Conservation (phyloP, 2,329 filamentous ascomycete genomes). For the Karstenula rhodostoma region DNA sequence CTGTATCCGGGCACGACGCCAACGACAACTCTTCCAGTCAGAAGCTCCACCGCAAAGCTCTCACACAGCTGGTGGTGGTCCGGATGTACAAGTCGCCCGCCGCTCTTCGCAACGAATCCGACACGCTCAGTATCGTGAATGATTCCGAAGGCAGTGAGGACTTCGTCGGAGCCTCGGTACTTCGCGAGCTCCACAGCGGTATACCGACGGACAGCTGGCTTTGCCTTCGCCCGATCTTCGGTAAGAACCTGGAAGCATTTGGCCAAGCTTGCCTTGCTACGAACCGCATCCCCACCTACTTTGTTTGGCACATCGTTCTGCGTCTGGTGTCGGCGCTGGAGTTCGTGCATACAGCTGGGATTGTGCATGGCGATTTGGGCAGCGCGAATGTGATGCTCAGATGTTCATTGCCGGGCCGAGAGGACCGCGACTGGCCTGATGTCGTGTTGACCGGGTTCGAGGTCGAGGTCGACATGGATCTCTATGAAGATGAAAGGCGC, state of each 20-base stretch:
- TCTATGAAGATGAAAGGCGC: neutral
- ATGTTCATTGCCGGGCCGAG: slow-evolving; percentile 12
- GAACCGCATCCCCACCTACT: slow-evolving; percentile 17
- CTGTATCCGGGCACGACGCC: too few relatives aligned
- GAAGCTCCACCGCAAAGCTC: neutral
- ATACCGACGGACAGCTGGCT: slow-evolving; percentile 12
- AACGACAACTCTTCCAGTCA: neutral
- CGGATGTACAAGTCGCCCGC: neutral
- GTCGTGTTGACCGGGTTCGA: slow-evolving; percentile 19
- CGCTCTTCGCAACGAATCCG: slow-evolving; percentile 4
- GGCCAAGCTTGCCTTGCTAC: slow-evolving; percentile 5
- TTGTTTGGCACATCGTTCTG: slow-evolving; percentile 25
- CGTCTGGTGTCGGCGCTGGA: slow-evolving; percentile 18
- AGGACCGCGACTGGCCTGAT: slow-evolving; percentile 24
- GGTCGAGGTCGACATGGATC: neutral
- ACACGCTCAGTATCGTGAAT: neutral
- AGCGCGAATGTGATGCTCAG: slow-evolving; percentile 19
- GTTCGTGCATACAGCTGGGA: slow-evolving; percentile 14
- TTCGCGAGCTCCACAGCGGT: slow-evolving; percentile 11
- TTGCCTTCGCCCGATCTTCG: slow-evolving; percentile 22
- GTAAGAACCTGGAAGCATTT: slow-evolving; percentile 19
- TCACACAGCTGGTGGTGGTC: slow-evolving; percentile 12
- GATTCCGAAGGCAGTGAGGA: neutral
- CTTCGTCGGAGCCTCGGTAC: slow-evolving; percentile 4
- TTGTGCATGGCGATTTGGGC: slow-evolving; percentile 15